These are phyloP conservation scores for Penicillium daleae DNA, from an alignment of 495 filamentous ascomycete genomes.

Conservation along the genomic window DNA sequence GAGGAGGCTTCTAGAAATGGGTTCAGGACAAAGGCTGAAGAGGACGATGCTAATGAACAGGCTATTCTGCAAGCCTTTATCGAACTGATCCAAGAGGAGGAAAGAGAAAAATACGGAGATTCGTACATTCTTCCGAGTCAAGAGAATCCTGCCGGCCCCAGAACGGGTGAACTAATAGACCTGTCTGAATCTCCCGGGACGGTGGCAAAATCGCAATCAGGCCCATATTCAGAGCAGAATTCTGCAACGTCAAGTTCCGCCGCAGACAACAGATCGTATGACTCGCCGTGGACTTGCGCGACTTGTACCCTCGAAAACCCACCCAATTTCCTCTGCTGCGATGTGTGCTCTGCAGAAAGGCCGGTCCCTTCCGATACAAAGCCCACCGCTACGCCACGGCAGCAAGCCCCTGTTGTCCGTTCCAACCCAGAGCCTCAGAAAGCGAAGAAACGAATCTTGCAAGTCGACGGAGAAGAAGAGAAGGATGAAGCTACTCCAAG, in stretches of 20 bases:
- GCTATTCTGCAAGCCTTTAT: slow-evolving; percentile 89
- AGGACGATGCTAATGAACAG: slow-evolving; percentile 86
- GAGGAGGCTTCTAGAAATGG: slow-evolving; percentile 73
- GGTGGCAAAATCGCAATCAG: slow-evolving; percentile 2
- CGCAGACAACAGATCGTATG: slow-evolving; percentile 36
- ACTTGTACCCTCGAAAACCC: slow-evolving; percentile 87
- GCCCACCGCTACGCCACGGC: slow-evolving; percentile 19
- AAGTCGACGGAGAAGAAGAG: slow-evolving; percentile 8
- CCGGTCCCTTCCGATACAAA: slow-evolving; percentile 41
- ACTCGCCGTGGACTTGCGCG: slow-evolving; percentile 69
- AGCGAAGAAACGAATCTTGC: slow-evolving; percentile 31
- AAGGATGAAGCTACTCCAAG: slow-evolving; percentile 18
- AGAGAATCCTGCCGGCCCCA: slow-evolving; percentile 62
- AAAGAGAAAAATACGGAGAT: slow-evolving; percentile 70
- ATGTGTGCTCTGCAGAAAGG: slow-evolving; percentile 73
- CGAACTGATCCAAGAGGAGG: slow-evolving; percentile 85
- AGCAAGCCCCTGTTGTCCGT: slow-evolving; percentile 1
- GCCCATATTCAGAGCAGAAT: slow-evolving; percentile 10
- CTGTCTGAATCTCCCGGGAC: slow-evolving; percentile 26
- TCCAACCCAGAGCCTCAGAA: slow-evolving; percentile 18
- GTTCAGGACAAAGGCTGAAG: slow-evolving; percentile 81
- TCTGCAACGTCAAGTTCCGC: slow-evolving; percentile 19
- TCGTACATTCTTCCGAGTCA: slow-evolving; percentile 67
- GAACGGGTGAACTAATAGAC: slow-evolving; percentile 27
- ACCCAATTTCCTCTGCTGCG: slow-evolving; percentile 68